Evolutionary conservation across 2,329 filamentous ascomycete genomes (phyloP).

Genomic region (Aspergillus phoenicis): DNA sequence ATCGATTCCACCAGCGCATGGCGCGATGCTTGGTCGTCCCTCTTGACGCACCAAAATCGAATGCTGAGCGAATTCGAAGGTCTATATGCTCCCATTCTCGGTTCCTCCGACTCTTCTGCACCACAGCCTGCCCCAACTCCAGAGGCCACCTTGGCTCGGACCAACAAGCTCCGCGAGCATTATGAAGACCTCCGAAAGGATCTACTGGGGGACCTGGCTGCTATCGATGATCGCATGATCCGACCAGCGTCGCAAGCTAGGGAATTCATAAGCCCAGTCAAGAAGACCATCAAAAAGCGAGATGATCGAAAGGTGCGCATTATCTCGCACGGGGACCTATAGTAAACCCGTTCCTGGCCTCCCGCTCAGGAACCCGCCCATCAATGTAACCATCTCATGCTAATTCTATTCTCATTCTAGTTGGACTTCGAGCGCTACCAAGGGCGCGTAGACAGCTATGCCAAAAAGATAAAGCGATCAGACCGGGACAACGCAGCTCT

Average conservation of each 20-base stretch:
- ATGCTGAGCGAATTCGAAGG: slow-evolving; percentile 69
- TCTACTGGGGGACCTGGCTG: slow-evolving; percentile 68
- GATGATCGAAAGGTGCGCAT: slow-evolving; percentile 69
- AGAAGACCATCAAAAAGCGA: slow-evolving; percentile 82
- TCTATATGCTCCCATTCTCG: slow-evolving; percentile 76
- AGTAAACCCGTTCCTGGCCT: background rate
- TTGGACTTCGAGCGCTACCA: slow-evolving; percentile 79
- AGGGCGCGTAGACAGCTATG: slow-evolving; percentile 67
- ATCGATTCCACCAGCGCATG: slow-evolving; percentile 74
- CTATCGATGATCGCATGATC: slow-evolving; percentile 71
- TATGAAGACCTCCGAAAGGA: slow-evolving; percentile 73
- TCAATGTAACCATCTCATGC: background rate
- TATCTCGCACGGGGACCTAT: background rate
- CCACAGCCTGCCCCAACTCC: slow-evolving; percentile 64
- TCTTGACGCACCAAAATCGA: slow-evolving; percentile 69
- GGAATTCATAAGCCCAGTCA: slow-evolving; percentile 69
- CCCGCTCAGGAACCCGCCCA: background rate
- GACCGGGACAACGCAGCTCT: slow-evolving; percentile 73
- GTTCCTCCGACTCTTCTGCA: slow-evolving; percentile 61
- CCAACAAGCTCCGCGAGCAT: slow-evolving; percentile 64
- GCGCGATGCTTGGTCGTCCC: slow-evolving; percentile 75
- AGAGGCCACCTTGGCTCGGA: slow-evolving; percentile 63
- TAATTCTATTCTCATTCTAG: slow-evolving; percentile 36
- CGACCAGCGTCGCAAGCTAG: slow-evolving; percentile 70
- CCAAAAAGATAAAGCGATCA: slow-evolving; percentile 69